Percentiles rank a stretch among this genome's conserved stretches.
Conservation (phyloP, 2,329 filamentous ascomycete species). For the Aspergillus persii region DNA sequence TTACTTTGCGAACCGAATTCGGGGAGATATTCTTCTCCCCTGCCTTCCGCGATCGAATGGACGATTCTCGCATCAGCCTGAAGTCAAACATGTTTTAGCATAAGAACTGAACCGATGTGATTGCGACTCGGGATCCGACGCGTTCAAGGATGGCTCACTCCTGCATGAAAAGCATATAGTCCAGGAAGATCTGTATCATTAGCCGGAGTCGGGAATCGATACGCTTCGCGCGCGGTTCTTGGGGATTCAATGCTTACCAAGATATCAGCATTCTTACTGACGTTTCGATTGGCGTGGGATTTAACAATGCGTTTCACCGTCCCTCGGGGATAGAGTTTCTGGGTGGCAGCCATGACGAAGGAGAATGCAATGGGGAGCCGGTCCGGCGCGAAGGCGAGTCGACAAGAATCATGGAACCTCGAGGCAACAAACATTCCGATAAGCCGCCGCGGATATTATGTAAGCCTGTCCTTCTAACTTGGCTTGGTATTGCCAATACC, state of each 20-base stretch:
- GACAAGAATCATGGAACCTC: neutral
- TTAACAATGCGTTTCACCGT: conserved; percentile 89
- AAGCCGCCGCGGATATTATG: neutral
- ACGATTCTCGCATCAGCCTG: conserved; percentile 72
- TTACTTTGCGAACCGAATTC: conserved; percentile 73
- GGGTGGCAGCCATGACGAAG: conserved; percentile 57
- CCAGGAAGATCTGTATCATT: conserved; percentile 68
- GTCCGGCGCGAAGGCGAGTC: neutral
- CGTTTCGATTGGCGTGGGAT: conserved; percentile 74
- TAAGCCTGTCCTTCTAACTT: neutral
- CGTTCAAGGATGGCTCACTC: conserved; percentile 44
- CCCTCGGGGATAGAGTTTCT: conserved; percentile 77
- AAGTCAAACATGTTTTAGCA: neutral
- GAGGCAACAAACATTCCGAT: neutral
- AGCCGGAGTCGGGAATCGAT: neutral
- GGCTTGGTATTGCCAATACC: neutral
- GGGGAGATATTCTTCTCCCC: conserved; percentile 74
- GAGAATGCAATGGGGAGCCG: neutral
- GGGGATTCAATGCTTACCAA: conserved; percentile 55
- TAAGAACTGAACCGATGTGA: neutral
- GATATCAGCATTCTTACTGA: conserved; percentile 84
- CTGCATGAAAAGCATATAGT: conserved; percentile 79
- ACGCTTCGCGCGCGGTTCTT: neutral
- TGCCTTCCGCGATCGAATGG: conserved; percentile 70
- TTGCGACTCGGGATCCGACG: neutral